Percentiles rank a stretch among this genome's conserved stretches.
Conservation (phyloP, 371 early-diverging fungal genomes). For the Blakeslea trispora region DNA sequence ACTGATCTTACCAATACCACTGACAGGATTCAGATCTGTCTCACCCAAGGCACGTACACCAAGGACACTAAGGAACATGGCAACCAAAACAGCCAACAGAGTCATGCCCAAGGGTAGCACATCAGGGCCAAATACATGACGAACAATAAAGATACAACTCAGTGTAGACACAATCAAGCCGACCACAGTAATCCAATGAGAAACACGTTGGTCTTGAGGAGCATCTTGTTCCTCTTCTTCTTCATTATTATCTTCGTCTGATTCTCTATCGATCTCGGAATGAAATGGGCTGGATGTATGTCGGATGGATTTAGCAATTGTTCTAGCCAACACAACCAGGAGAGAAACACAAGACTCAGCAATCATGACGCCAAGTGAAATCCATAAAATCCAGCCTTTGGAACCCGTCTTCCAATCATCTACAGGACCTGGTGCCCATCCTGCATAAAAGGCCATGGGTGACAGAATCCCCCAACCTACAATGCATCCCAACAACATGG, state of each 20-base stretch:
- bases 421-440: constrained; percentile 78
- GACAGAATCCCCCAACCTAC: constrained; percentile 80
- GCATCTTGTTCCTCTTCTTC: constrained; percentile 23
- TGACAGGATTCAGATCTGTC: constrained; percentile 58
- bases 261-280: too few species aligned
- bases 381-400: constrained; percentile 81
- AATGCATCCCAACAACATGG: constrained; percentile 68
- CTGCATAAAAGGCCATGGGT: constrained; percentile 60
- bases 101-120: constrained; percentile 53
- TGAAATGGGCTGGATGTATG: background rate
- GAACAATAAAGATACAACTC: constrained; percentile 59
- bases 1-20: constrained; percentile 51
- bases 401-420: constrained; percentile 69
- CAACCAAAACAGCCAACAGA: constrained; percentile 55
- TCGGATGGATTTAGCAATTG: background rate
- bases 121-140: constrained; percentile 52
- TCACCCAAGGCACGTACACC: constrained; percentile 59
- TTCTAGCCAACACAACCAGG: constrained; percentile 44
- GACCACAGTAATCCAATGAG: constrained; percentile 55
- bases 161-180: constrained; percentile 61
- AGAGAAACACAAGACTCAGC: constrained; percentile 69
- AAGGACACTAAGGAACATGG: constrained; percentile 60
- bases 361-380: constrained; percentile 78
- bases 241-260: background rate
- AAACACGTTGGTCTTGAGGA: constrained; percentile 51